Percentiles rank a stretch among this genome's conserved stretches.
phyloP scores from a whole-genome alignment of 768 basidiomycete genomes.

The Amanita thiersii region DNA sequence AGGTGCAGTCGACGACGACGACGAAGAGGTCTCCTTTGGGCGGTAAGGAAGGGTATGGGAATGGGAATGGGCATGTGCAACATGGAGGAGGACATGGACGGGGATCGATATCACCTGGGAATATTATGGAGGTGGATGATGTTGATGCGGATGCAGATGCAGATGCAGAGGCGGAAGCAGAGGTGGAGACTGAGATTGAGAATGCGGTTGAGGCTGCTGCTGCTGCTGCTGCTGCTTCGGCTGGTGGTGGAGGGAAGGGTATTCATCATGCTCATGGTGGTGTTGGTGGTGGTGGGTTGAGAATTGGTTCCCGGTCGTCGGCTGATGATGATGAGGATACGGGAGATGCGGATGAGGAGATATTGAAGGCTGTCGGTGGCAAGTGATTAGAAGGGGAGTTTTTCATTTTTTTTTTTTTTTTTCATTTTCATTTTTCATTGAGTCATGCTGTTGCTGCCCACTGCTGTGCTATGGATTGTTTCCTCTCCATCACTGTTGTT shows the following conservation, averaged over 20 bases:
- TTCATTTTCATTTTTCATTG: background rate
- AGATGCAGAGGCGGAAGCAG: slow-evolving; percentile 31
- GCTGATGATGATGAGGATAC: slow-evolving; percentile 16
- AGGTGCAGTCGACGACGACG: slow-evolving; percentile 1
- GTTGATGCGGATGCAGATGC: slow-evolving; percentile 18
- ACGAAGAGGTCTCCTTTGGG: slow-evolving; percentile 14
- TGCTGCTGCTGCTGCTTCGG: too few relatives aligned
- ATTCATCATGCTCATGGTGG: background rate
- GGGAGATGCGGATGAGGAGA: slow-evolving; percentile 35
- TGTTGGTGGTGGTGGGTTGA: slow-evolving; percentile 7
- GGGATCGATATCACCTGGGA: slow-evolving; percentile 16
- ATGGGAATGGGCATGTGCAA: slow-evolving; percentile 13
- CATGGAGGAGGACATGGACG: slow-evolving; percentile 14
- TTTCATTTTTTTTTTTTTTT: background rate
- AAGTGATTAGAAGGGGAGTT: slow-evolving; percentile 29
- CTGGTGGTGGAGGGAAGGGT: background rate
- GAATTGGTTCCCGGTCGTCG: slow-evolving; percentile 12
- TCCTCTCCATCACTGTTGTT: background rate
- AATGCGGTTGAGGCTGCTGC: slow-evolving; percentile 3
- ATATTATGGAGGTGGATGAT: slow-evolving; percentile 14
- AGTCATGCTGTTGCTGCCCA: background rate
- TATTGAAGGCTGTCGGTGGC: slow-evolving; percentile 46
- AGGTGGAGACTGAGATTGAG: slow-evolving; percentile 20
- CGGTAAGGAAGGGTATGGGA: slow-evolving; percentile 12
- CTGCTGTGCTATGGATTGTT: background rate